Evolutionary conservation across 345 rosid species (phyloP).

Genomic region (Boechera divaricarpa): DNA sequence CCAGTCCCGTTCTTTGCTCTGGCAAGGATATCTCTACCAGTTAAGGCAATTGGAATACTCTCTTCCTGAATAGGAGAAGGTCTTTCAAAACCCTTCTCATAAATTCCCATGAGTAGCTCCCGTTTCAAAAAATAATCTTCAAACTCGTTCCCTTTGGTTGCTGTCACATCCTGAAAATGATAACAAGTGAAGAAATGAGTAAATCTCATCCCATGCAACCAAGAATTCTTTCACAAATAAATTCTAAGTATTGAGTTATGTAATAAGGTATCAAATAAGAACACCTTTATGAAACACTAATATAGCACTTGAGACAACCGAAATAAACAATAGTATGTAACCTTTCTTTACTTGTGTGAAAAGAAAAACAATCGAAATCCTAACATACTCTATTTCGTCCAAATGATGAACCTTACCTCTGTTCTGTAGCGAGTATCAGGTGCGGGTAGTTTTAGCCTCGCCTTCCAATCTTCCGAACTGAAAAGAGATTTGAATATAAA

Average conservation of each 20-base stretch:
- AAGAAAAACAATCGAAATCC: background rate
- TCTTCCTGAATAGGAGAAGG: constrained; percentile 99
- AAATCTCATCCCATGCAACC: background rate
- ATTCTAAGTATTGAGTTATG: background rate
- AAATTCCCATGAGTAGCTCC: constrained; percentile 91
- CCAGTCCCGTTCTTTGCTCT: constrained; percentile 98
- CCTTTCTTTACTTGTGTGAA: too few relatives aligned
- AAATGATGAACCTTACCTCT: constrained; percentile 56
- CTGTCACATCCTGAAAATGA: constrained; percentile 78
- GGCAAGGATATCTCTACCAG: constrained; percentile 95
- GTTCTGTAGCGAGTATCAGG: constrained; percentile 81
- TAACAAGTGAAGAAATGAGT: background rate
- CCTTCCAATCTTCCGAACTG: constrained; percentile 95
- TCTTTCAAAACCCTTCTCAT: constrained; percentile 94
- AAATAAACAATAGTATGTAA: constrained; percentile 7
- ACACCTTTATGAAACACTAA: background rate
- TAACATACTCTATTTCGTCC: background rate
- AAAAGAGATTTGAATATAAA: background rate
- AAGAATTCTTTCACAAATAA: background rate
- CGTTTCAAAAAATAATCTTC: constrained; percentile 92
- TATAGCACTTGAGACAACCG: background rate
- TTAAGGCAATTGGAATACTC: constrained; percentile 94
- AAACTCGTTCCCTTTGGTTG: constrained; percentile 92
- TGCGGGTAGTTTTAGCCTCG: constrained; percentile 69
- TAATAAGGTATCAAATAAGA: background rate